phyloP scores from a whole-genome alignment of 495 filamentous ascomycete species.

The Xylaria castorea region DNA sequence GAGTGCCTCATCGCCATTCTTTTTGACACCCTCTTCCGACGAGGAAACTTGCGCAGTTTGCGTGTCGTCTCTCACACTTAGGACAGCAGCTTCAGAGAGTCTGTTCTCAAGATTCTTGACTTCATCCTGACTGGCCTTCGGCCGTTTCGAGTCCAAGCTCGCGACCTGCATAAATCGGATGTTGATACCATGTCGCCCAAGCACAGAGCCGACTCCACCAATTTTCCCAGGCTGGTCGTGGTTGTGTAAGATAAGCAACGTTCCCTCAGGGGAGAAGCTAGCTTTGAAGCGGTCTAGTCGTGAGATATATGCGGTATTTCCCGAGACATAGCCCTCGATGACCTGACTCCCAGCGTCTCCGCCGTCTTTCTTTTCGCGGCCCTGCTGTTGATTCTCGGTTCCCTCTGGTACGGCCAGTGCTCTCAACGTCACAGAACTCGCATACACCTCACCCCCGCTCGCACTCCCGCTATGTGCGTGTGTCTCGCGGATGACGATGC shows the following conservation, averaged over 20 bases:
- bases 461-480: constrained; percentile 42
- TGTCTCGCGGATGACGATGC: constrained; percentile 71
- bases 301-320: constrained; percentile 65
- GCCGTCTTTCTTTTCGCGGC: background rate
- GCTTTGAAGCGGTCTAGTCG: constrained; percentile 69
- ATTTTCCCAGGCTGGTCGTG: constrained; percentile 78
- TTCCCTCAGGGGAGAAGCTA: constrained; percentile 68
- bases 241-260: constrained; percentile 70
- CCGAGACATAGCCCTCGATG: constrained; percentile 70
- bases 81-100: constrained; percentile 26
- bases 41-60: background rate
- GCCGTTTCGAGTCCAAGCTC: constrained; percentile 49
- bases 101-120: constrained; percentile 20
- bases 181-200: constrained; percentile 70
- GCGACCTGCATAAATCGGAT: constrained; percentile 77
- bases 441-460: constrained; percentile 49
- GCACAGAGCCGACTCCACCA: constrained; percentile 67
- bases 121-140: constrained; percentile 22
- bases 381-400: background rate
- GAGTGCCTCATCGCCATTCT: constrained; percentile 59
- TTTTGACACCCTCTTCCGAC: constrained; percentile 26
- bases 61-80: constrained; percentile 25
- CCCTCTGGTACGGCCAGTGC: constrained; percentile 27
- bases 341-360: constrained; percentile 50
- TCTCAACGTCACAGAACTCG: constrained; percentile 65